Percentiles rank a stretch among this genome's conserved stretches.
phyloP scores from a whole-genome alignment of 495 filamentous ascomycete genomes.

The Daldinia bambusicola region DNA sequence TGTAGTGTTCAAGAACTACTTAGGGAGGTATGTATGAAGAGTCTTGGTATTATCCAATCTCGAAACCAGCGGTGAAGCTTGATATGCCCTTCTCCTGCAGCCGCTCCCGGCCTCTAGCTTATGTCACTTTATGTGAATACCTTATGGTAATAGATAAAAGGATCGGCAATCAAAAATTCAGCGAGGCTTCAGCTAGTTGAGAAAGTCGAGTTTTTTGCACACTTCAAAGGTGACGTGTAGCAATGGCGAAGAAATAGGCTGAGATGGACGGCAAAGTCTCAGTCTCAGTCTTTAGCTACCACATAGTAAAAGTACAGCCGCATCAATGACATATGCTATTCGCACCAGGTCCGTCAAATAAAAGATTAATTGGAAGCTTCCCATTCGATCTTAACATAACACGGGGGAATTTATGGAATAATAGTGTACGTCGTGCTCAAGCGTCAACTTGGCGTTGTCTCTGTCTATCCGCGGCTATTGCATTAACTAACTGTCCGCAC shows the following conservation, averaged over 20 bases:
- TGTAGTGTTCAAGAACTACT: too few species aligned
- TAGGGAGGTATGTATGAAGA: constrained; percentile 12
- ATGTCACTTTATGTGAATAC: neutral
- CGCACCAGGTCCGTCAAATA: neutral
- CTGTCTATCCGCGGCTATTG: neutral
- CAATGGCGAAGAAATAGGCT: neutral
- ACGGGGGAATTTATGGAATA: constrained; percentile 9
- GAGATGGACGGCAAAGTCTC: neutral
- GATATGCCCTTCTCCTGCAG: constrained; percentile 33
- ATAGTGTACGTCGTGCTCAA: constrained; percentile 25
- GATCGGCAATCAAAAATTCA: constrained; percentile 9
- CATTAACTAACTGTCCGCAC: constrained; percentile 9
- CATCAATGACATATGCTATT: neutral
- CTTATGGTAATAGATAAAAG: constrained; percentile 3
- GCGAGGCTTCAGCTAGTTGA: neutral
- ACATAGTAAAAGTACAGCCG: neutral
- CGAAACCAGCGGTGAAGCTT: constrained; percentile 45
- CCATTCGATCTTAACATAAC: constrained; percentile 10
- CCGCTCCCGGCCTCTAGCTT: constrained; percentile 1
- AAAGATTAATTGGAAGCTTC: constrained; percentile 21
- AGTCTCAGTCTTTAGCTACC: neutral
- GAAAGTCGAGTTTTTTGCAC: neutral
- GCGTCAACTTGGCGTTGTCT: neutral
- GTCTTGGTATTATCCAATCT: constrained; percentile 41
- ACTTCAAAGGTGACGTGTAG: neutral